phyloP scores from a whole-genome alignment of 2,329 filamentous ascomycete species.

The Xylaria hypoxylon region DNA sequence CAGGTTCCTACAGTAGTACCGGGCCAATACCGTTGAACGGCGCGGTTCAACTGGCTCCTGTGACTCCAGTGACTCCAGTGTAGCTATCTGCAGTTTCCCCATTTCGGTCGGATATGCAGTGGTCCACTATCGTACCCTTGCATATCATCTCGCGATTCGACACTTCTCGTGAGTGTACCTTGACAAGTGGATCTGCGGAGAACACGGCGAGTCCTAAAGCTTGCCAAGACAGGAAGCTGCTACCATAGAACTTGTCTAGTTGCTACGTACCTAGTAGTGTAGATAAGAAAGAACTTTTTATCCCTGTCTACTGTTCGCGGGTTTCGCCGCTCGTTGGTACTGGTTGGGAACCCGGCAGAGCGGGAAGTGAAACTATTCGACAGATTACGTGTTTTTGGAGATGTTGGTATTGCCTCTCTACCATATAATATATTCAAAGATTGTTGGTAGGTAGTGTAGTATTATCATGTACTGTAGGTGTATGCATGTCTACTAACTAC shows the following conservation, averaged over 20 bases:
- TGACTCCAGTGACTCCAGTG: too few relatives aligned
- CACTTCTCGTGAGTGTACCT: constrained; percentile 7
- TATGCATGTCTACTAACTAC: too few relatives aligned
- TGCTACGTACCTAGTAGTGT: too few relatives aligned
- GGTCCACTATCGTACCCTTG: constrained; percentile 28
- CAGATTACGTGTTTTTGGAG: background rate
- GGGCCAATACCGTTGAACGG: constrained; percentile 25
- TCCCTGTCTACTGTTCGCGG: background rate
- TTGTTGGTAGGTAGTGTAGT: background rate
- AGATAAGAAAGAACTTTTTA: constrained; percentile 24
- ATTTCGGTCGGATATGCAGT: constrained; percentile 16
- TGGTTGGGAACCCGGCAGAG: constrained; percentile 1
- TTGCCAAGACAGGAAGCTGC: constrained; percentile 39
- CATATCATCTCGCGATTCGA: constrained; percentile 15
- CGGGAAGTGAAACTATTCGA: background rate
- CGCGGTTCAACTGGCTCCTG: background rate
- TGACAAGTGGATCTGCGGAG: constrained; percentile 27
- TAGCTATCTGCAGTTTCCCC: constrained; percentile 31
- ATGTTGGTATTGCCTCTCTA: background rate
- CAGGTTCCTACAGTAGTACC: constrained; percentile 11
- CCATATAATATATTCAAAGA: background rate
- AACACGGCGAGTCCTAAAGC: constrained; percentile 16
- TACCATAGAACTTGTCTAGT: background rate
- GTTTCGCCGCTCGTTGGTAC: background rate
- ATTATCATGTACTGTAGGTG: too few relatives aligned